phyloP scores from a whole-genome alignment of 2,329 filamentous ascomycete species.

The Talaromyces marneffei region DNA sequence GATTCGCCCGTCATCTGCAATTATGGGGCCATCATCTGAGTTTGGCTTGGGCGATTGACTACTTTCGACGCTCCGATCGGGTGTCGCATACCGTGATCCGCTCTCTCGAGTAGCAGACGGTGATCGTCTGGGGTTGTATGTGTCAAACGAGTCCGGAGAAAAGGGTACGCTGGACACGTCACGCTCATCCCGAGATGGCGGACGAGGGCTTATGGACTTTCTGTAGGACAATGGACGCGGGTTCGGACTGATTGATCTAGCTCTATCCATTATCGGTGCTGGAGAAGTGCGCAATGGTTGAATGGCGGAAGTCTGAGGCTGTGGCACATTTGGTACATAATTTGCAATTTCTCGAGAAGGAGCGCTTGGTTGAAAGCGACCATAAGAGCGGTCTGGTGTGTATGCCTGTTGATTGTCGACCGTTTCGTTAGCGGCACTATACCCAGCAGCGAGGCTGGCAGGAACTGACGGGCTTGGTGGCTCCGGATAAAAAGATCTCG shows the following conservation, averaged over 20 bases:
- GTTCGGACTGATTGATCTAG: slow-evolving; percentile 30
- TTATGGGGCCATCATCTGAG: slow-evolving; percentile 52
- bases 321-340: slow-evolving; percentile 19
- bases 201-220: slow-evolving; percentile 57
- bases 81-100: slow-evolving; percentile 33
- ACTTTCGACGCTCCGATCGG: slow-evolving; percentile 35
- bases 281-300: slow-evolving; percentile 29
- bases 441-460: slow-evolving; percentile 38
- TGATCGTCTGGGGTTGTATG: slow-evolving; percentile 47
- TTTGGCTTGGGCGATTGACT: slow-evolving; percentile 31
- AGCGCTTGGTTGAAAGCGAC: slow-evolving; percentile 22
- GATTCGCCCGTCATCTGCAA: slow-evolving; percentile 57
- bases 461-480: slow-evolving; percentile 29
- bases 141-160: slow-evolving; percentile 57
- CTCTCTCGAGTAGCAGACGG: slow-evolving; percentile 28
- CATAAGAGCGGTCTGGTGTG: slow-evolving; percentile 24
- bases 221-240: slow-evolving; percentile 43
- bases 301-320: slow-evolving; percentile 15
- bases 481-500: slow-evolving; percentile 12
- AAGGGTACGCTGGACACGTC: slow-evolving; percentile 46
- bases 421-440: slow-evolving; percentile 29
- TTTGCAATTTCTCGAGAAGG: slow-evolving; percentile 24
- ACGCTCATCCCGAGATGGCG: slow-evolving; percentile 37
- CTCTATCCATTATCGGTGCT: slow-evolving; percentile 18
- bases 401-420: slow-evolving; percentile 25